phyloP scores from a whole-genome alignment of 352 stramenopile genomes.

The Plasmopara halstedii region DNA sequence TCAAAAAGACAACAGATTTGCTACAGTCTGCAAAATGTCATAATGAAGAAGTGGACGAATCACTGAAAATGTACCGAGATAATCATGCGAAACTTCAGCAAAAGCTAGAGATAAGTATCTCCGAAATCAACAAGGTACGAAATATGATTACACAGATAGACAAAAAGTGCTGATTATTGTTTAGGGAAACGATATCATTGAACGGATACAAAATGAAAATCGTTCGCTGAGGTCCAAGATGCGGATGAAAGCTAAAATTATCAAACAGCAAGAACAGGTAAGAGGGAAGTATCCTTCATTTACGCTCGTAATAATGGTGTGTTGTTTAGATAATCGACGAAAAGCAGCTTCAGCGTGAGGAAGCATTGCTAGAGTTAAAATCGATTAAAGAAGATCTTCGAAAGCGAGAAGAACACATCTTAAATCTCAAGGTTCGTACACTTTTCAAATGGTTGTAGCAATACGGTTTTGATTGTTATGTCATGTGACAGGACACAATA shows the following conservation, averaged over 20 bases:
- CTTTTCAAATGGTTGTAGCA: not conserved
- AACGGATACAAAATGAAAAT: slow-evolving; percentile 82
- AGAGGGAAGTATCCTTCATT: not conserved
- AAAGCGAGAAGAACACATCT: slow-evolving; percentile 62
- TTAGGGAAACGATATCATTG: slow-evolving; percentile 86
- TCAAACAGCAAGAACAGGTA: slow-evolving; percentile 85
- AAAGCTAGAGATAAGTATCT: slow-evolving; percentile 84
- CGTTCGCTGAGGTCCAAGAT: slow-evolving; percentile 71
- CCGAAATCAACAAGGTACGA: slow-evolving; percentile 86
- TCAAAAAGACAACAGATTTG: slow-evolving; percentile 64
- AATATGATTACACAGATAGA: not conserved
- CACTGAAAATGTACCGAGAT: slow-evolving; percentile 81
- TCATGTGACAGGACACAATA: slow-evolving; percentile 37
- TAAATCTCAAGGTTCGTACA: slow-evolving; percentile 40
- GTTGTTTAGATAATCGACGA: slow-evolving; percentile 51
- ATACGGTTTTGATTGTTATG: not conserved
- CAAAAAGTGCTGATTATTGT: not conserved
- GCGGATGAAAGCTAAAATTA: slow-evolving; percentile 83
- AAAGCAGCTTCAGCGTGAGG: slow-evolving; percentile 67
- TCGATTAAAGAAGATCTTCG: slow-evolving; percentile 56
- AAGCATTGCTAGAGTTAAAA: slow-evolving; percentile 55
- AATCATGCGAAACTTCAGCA: slow-evolving; percentile 78
- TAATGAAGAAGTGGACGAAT: slow-evolving; percentile 82
- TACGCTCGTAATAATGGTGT: not conserved
- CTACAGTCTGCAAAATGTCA: slow-evolving; percentile 56